Evolutionary conservation across 306 rosid species (phyloP), one percentile per base, ranked within the genome.

Genomic region (Castanea crenata): DNA sequence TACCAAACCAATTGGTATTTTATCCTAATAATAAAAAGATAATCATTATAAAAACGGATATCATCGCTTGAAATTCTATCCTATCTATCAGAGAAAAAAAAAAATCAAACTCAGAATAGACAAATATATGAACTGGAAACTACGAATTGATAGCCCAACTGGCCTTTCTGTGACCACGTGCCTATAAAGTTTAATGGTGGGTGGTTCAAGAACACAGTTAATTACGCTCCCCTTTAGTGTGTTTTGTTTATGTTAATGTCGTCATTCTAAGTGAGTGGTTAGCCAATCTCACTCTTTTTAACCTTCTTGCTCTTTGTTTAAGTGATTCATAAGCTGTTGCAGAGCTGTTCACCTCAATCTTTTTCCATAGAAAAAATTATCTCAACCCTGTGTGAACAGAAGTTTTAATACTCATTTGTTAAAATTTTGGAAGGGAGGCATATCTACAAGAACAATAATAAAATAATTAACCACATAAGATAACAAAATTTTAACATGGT

Each of bases 101-200:
- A 35, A 34, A 38, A 8, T 2, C 3, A 8, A 41, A 41, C 12
- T 41, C 46, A 8, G 12, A 41, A 41, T 41, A 8, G 27, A 65
- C 20, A 68, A 8, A 68, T 8, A 9, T 8, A 35, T 68, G 54
- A 68, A 68, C 11, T 21, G 14, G 71, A 46, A 3, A 41, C 27
- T 3, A 20, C n/a, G 32, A 69, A 23, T 4, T 19, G 38, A 6
- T 63, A 51, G 80, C n/a, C 55, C 41, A 77, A 69, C 69, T 55
- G 41, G 81, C 55, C 49, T 55, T 54, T 21, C 11, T 61, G 44
- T 15, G 72, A 31, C 75, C 75, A 68, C 23, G 81, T 77, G 74
- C 41, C 51, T 34, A 32, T 32, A 11, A 49, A 55, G 51, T 21
- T 34, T 20, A n/a, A 51, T 1, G 21, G 5, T 15, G 34, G 67